Conservation (phyloP, 140 eudicot species). For the Cichorium intybus region DNA sequence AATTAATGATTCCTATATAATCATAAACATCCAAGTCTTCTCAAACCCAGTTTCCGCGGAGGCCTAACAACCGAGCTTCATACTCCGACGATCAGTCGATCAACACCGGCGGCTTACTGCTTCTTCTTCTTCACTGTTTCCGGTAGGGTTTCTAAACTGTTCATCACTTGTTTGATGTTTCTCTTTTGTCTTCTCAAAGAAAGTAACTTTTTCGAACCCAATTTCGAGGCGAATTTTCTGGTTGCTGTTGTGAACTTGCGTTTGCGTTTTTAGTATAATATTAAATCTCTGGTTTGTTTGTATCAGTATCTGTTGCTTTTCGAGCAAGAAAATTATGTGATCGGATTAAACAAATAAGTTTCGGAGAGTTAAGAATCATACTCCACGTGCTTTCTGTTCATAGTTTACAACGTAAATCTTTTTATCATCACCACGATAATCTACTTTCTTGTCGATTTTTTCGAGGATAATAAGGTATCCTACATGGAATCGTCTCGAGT, state of each 20-base stretch:
- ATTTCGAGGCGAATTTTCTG: constrained; percentile 9
- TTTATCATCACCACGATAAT: neutral
- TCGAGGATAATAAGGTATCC: neutral
- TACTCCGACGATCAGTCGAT: constrained; percentile 18
- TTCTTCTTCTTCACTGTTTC: constrained; percentile 6
- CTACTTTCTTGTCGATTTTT: neutral
- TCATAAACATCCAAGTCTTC: constrained; percentile 10
- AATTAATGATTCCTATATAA: neutral
- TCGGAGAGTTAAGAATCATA: neutral
- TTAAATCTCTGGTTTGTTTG: neutral
- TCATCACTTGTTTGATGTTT: constrained; percentile 2
- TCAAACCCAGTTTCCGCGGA: constrained; percentile 30
- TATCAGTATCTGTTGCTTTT: neutral
- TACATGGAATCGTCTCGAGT: neutral
- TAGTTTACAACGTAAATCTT: neutral
- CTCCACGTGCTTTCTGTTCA: constrained; percentile 1
- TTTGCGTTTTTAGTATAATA: neutral
- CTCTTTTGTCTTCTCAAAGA: neutral
- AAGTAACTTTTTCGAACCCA: neutral
- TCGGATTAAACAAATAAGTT: constrained; percentile 3
- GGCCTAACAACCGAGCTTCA: constrained; percentile 13
- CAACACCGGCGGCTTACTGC: constrained; percentile 17
- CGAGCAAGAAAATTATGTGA: neutral
- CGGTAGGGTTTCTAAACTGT: constrained; percentile 12
- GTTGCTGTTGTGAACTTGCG: constrained; percentile 10